phyloP scores from a whole-genome alignment of 495 filamentous ascomycete species.

The Opeltia flavorubescens region DNA sequence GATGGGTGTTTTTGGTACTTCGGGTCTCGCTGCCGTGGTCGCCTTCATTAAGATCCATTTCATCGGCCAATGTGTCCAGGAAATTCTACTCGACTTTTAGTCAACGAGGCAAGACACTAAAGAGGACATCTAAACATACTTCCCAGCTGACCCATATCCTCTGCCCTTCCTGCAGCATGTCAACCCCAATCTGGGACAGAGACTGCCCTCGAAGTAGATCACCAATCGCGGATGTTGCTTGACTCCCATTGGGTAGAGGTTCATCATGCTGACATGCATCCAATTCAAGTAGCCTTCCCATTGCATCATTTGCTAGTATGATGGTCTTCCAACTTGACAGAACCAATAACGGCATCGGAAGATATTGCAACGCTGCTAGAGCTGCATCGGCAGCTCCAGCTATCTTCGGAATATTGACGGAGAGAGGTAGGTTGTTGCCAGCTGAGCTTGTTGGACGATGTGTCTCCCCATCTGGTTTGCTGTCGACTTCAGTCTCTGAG shows the following conservation, averaged over 20 bases:
- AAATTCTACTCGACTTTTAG: constrained; percentile 22
- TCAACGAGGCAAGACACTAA: constrained; percentile 7
- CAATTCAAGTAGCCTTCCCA: constrained; percentile 47
- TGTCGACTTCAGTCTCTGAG: not conserved
- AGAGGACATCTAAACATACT: constrained; percentile 8
- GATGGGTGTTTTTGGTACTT: not conserved
- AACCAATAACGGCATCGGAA: constrained; percentile 52
- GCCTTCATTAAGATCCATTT: constrained; percentile 24
- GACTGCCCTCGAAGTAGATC: constrained; percentile 40
- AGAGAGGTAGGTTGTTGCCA: not conserved
- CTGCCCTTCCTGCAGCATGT: constrained; percentile 41
- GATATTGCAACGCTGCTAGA: constrained; percentile 51
- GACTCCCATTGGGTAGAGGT: constrained; percentile 17
- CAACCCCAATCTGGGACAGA: constrained; percentile 45
- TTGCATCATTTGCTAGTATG: constrained; percentile 55
- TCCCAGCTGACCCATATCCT: constrained; percentile 28
- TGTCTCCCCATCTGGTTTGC: not conserved
- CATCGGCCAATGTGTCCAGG: constrained; percentile 33
- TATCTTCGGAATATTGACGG: constrained; percentile 8
- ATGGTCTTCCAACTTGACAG: constrained; percentile 48
- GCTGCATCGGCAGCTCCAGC: constrained; percentile 25
- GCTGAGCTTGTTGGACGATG: not conserved
- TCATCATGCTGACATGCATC: constrained; percentile 17
- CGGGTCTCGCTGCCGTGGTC: not conserved
- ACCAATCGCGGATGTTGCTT: constrained; percentile 18